These are phyloP conservation scores for Phyllosticta ampelicida DNA, from an alignment of 2,329 filamentous ascomycete genomes.

Conservation along the genomic window DNA sequence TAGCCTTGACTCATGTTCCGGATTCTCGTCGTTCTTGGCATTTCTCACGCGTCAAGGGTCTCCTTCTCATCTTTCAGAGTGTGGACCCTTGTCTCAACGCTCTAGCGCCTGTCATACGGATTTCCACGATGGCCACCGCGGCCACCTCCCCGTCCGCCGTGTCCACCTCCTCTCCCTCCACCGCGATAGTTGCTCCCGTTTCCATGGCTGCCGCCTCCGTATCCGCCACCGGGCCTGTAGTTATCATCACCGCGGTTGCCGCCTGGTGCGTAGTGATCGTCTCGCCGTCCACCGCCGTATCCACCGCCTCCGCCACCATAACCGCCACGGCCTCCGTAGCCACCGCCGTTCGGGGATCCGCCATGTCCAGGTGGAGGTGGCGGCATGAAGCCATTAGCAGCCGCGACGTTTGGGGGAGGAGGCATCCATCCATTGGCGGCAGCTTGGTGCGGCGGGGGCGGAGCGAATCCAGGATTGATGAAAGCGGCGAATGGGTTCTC, in stretches of 20 bases:
- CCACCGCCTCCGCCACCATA: slow-evolving; percentile 10
- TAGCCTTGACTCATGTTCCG: too few relatives aligned
- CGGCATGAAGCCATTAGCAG: slow-evolving; percentile 18
- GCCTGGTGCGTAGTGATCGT: slow-evolving; percentile 14
- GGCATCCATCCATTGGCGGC: slow-evolving; percentile 18
- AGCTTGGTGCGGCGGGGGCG: slow-evolving; percentile 20
- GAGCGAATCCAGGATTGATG: slow-evolving; percentile 16
- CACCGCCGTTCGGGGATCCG: slow-evolving; percentile 13
- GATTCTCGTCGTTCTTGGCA: too few relatives aligned
- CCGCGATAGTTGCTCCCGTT: slow-evolving; percentile 13
- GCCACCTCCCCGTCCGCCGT: slow-evolving; percentile 19
- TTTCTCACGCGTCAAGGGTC: too few relatives aligned
- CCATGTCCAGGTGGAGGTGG: slow-evolving; percentile 15
- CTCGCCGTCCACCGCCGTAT: slow-evolving; percentile 16
- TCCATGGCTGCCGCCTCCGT: slow-evolving; percentile 16
- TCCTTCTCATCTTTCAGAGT: too few relatives aligned
- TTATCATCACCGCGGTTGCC: slow-evolving; percentile 7
- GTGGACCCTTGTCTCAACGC: not conserved
- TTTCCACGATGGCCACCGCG: slow-evolving; percentile 14
- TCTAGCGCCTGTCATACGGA: slow-evolving; percentile 9
- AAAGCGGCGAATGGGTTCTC: slow-evolving; percentile 20
- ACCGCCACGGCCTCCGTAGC: slow-evolving; percentile 5
- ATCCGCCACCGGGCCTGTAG: slow-evolving; percentile 18
- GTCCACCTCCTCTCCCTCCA: slow-evolving; percentile 6
- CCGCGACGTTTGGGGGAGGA: slow-evolving; percentile 13